A percentile compares a stretch with the other conserved stretches of the same genome.
Evolutionary conservation across 202 grass and related monocot species (phyloP).

Genomic region (Eragrostis tef): DNA sequence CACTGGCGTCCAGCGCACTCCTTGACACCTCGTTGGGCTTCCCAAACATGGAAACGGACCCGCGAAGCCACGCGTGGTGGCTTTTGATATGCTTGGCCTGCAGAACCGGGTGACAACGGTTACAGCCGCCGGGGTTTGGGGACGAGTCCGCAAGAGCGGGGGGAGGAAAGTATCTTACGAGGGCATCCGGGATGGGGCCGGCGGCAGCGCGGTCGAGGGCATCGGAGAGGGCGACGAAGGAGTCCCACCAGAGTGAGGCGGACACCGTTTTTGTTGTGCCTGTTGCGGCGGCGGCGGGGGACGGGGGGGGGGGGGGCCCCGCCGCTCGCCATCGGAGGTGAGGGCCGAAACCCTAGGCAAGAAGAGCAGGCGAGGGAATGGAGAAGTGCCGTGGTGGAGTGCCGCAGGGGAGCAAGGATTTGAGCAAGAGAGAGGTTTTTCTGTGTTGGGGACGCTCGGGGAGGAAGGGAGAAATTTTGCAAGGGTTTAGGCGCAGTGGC

Average conservation of each 20-base stretch:
- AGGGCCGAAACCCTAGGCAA: conserved; percentile 56
- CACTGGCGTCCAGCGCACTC: conserved; percentile 55
- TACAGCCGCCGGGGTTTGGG: background rate
- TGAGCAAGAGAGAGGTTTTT: background rate
- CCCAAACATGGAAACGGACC: conserved; percentile 65
- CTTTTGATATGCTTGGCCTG: conserved; percentile 68
- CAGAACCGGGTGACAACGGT: background rate
- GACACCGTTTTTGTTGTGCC: conserved; percentile 49
- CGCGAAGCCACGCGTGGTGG: conserved; percentile 71
- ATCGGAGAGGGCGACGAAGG: conserved; percentile 73
- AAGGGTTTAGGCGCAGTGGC: conserved; percentile 1
- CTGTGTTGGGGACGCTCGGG: background rate
- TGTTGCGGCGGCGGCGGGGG: conserved; percentile 21
- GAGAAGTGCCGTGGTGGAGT: background rate
- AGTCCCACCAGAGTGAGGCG: conserved; percentile 81
- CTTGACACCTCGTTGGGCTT: conserved; percentile 66
- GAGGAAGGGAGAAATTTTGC: background rate
- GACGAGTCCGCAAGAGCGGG: background rate
- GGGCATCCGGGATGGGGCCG: conserved; percentile 50
- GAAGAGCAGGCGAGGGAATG: background rate
- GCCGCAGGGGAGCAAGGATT: background rate
- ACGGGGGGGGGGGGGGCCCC: conserved; percentile 16
- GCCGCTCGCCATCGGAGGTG: conserved; percentile 53
- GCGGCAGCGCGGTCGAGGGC: conserved; percentile 69
- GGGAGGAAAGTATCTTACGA: conserved; percentile 48